Base-by-base conservation (phyloP, 1,284 basidiomycete species). In the Ceratobasidium theobromae region DNA sequence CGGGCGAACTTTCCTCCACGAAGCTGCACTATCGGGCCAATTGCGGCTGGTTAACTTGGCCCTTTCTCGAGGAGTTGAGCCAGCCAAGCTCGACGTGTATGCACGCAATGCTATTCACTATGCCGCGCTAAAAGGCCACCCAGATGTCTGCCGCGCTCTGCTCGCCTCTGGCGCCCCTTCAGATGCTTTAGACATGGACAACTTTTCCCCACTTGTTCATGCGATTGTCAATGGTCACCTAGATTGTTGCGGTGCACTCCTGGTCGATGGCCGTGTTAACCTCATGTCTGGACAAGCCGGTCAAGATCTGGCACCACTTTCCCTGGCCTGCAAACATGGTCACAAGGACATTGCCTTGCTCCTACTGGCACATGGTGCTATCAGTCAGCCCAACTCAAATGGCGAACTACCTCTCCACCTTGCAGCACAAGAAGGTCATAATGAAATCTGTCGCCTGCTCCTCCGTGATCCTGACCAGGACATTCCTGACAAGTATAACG, bases 351-450 rank as follows among this genome's bases (percentile, higher is more conserved):
- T 98, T 27, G 93, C 91, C 4, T 76, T 85, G 4, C 77, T 96
- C 1, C 79, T 99, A 5, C 82, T 95, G 16, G 79, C 87, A 71
- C 84, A 89, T 53, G 89, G 89, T 21, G 94, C 93, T 4, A 83
- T 83, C 58, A 89, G 91, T 69, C 74, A 90, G 25, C 84, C 94
- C 2, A 98, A 98, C 74, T 92, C 87, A 54, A 98, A 96, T 70
- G 97, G 97, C 16, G 89, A 98, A 74, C 96, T 91, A 74, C 95
- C 97, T 0, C 92, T 97, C 73, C 96, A 99, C 77, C 85, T 99
- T n/a, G 97, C 97, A 23, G 95, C 95, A n/a, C 86, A 92, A 67
- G 91, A 95, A 73, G 97, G 97, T 1, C 95, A 98, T 73, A 84
- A 84, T 3, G 86, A 88, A 27, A 86, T 97, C 25, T 93, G 95